Conservation (phyloP, 345 rosid species). For the Hibiscus syriacus region DNA sequence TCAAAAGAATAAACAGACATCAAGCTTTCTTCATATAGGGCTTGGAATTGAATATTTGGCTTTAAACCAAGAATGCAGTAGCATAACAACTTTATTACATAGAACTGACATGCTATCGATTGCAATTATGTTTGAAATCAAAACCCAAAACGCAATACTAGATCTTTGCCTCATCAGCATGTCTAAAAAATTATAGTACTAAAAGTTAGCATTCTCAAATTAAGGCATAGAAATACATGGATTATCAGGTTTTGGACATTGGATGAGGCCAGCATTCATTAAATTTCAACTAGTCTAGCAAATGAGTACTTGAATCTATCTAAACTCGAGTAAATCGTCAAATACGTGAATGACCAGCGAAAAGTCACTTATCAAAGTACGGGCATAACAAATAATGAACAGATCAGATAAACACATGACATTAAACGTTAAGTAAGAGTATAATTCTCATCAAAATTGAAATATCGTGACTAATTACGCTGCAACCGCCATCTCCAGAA, state of each 20-base stretch:
- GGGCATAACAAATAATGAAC: background rate
- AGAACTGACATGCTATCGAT: background rate
- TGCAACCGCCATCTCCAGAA: background rate
- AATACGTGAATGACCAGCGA: background rate
- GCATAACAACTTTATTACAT: background rate
- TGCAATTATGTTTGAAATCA: background rate
- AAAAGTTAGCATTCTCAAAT: too few relatives aligned
- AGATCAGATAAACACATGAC: background rate
- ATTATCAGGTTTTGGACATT: background rate
- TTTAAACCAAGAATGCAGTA: background rate
- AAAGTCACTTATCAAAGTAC: background rate
- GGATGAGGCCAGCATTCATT: background rate
- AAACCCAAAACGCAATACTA: background rate
- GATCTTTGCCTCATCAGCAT: too few relatives aligned
- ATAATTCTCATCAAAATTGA: background rate
- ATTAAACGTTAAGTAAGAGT: background rate
- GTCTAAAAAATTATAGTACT: too few relatives aligned
- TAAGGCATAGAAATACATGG: background rate
- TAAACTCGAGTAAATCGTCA: background rate
- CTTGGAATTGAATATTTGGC: background rate
- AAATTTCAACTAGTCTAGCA: background rate
- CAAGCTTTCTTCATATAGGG: background rate
- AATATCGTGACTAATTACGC: background rate
- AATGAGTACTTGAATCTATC: background rate
- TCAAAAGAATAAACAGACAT: background rate